These are phyloP conservation scores for Colletotrichum theobromicola DNA, from an alignment of 2,329 filamentous ascomycete genomes.

Conservation along the genomic window DNA sequence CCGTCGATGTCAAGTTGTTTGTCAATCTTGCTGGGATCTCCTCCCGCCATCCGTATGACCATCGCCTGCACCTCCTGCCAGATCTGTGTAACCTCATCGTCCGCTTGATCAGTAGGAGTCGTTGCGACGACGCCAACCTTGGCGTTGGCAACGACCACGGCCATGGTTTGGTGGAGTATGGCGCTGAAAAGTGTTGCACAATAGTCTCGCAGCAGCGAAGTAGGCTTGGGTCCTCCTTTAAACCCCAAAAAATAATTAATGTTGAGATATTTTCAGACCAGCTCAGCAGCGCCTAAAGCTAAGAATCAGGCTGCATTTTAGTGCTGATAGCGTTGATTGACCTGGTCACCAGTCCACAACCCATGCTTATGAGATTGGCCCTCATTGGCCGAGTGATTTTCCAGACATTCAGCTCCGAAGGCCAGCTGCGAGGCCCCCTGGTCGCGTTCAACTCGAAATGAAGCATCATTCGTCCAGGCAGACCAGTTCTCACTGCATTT, in stretches of 20 bases:
- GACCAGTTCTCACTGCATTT: background rate
- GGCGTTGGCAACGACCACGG: background rate
- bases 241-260: background rate
- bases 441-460: background rate
- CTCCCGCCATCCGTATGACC: slow-evolving; percentile 35
- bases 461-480: background rate
- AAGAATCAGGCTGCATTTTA: background rate
- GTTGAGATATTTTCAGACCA: background rate
- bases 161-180: background rate
- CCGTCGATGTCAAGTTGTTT: slow-evolving; percentile 31
- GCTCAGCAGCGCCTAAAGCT: background rate
- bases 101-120: background rate
- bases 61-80: slow-evolving; percentile 37
- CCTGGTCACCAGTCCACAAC: background rate
- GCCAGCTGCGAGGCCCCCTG: background rate
- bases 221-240: background rate
- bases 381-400: background rate
- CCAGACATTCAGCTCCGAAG: background rate
- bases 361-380: background rate
- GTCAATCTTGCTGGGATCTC: slow-evolving; percentile 28
- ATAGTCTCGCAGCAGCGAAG: background rate
- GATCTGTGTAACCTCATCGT: slow-evolving; percentile 31
- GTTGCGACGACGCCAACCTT: background rate
- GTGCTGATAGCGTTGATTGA: background rate
- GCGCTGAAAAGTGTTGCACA: background rate